A percentile compares a stretch with the other conserved stretches of the same genome.
These are phyloP conservation scores for Blyttiomyces sp. DNA, from an alignment of 371 early-diverging fungal genomes.

Conservation along the genomic window DNA sequence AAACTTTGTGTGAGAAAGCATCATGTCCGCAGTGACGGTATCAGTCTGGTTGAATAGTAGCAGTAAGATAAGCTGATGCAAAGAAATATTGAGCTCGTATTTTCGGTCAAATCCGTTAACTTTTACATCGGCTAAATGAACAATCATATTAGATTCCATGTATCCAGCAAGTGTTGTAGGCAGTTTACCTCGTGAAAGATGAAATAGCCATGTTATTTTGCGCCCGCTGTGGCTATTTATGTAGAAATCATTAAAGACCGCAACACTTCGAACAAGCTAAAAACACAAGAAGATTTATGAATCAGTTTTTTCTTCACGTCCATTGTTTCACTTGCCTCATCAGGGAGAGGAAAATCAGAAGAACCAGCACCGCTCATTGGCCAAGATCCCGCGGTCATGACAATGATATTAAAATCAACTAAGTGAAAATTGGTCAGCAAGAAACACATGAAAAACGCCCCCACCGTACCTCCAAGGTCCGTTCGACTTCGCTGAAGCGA, in stretches of 20 bases:
- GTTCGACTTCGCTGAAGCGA: neutral
- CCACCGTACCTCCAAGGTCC: slow-evolving; percentile 19
- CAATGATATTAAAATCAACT: slow-evolving; percentile 73
- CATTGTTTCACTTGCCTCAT: slow-evolving; percentile 48
- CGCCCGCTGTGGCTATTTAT: slow-evolving; percentile 73
- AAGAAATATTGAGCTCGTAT: slow-evolving; percentile 78
- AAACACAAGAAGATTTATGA: neutral
- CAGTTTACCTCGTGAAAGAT: slow-evolving; percentile 68
- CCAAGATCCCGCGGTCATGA: slow-evolving; percentile 89
- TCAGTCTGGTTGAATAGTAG: slow-evolving; percentile 64
- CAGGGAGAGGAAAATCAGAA: slow-evolving; percentile 62
- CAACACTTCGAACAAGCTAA: slow-evolving; percentile 65
- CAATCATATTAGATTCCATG: neutral
- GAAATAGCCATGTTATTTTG: slow-evolving; percentile 82
- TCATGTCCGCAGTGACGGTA: slow-evolving; percentile 47
- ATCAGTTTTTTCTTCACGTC: neutral
- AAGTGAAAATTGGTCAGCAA: neutral
- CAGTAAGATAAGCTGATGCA: slow-evolving; percentile 74
- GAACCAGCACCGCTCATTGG: slow-evolving; percentile 63
- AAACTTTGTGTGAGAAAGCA: slow-evolving; percentile 42
- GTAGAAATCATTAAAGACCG: slow-evolving; percentile 75
- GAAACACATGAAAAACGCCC: neutral
- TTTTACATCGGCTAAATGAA: slow-evolving; percentile 64
- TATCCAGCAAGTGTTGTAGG: neutral
- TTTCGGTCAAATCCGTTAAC: slow-evolving; percentile 65